A percentile compares a stretch with the other conserved stretches of the same genome.
These are phyloP conservation scores for Penicillium malachiteum DNA, from an alignment of 495 filamentous ascomycete species.

Conservation along the genomic window DNA sequence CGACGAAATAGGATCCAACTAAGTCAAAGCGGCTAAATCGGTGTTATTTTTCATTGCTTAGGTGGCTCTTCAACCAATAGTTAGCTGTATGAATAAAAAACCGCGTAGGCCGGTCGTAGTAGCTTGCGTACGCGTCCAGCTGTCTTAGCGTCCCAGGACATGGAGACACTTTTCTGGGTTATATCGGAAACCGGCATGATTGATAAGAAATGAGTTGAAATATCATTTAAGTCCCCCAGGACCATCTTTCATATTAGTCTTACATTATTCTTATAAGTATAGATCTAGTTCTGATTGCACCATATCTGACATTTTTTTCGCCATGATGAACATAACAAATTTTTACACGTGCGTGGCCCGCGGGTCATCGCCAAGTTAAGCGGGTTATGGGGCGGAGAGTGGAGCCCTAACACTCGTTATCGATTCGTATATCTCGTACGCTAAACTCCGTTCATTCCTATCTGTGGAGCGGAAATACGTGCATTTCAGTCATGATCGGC, in stretches of 20 bases:
- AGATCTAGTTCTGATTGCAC: background rate
- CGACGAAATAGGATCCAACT: too few species aligned
- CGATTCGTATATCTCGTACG: conserved; percentile 2
- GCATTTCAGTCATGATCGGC: too few species aligned
- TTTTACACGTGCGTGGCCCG: background rate
- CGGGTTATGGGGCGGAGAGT: background rate
- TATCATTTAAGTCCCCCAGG: too few species aligned
- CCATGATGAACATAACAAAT: too few species aligned
- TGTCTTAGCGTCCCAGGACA: background rate
- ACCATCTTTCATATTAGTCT: too few species aligned
- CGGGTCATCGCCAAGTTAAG: background rate
- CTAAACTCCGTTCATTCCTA: background rate
- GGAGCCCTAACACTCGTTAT: background rate
- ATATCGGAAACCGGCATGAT: too few species aligned
- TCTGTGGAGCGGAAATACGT: background rate
- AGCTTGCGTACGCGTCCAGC: conserved; percentile 1
- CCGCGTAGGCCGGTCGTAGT: background rate
- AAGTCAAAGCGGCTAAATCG: too few species aligned
- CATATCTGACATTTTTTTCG: background rate
- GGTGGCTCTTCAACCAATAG: background rate
- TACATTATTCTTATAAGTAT: too few species aligned
- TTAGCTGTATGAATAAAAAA: background rate
- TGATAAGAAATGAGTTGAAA: too few species aligned
- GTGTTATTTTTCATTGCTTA: too few species aligned
- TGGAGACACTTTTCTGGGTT: too few species aligned